Percentiles rank a stretch among this genome's conserved stretches.
These are phyloP conservation scores for Poa pratensis DNA, from an alignment of 176 grass and related monocot genomes.

Conservation along the genomic window DNA sequence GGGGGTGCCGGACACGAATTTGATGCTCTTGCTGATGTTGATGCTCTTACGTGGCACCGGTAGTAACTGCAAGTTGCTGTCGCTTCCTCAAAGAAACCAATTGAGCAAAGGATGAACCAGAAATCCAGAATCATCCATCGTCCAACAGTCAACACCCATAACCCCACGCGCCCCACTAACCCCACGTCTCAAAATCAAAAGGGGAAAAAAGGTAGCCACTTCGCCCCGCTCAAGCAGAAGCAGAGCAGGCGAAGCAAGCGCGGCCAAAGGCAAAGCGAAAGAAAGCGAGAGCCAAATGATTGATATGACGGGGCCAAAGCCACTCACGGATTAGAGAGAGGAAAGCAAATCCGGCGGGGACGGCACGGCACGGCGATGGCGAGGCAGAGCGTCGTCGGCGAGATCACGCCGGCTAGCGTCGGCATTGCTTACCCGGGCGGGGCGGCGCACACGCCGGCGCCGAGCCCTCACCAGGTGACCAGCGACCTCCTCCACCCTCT, in stretches of 20 bases:
- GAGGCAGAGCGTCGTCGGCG: slow-evolving; percentile 36
- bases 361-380: slow-evolving; percentile 26
- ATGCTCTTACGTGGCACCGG: too few species aligned
- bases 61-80: too few species aligned
- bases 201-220: background rate
- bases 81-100: too few species aligned
- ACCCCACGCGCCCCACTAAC: background rate
- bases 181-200: background rate
- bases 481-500: background rate
- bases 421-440: slow-evolving; percentile 34
- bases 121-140: too few species aligned
- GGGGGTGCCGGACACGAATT: too few species aligned
- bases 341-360: background rate
- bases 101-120: too few species aligned
- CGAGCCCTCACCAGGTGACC: slow-evolving; percentile 57
- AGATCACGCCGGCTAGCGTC: slow-evolving; percentile 43
- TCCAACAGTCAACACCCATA: too few species aligned
- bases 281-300: slow-evolving; percentile 35
- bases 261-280: slow-evolving; percentile 38
- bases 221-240: background rate
- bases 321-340: background rate
- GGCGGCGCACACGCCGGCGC: slow-evolving; percentile 21
- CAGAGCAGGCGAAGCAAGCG: slow-evolving; percentile 45
- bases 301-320: slow-evolving; percentile 10
- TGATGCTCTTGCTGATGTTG: too few species aligned